Evolutionary conservation across 2,329 filamentous ascomycete genomes (phyloP).

Genomic region (Pseudogymnoascus sp.): DNA sequence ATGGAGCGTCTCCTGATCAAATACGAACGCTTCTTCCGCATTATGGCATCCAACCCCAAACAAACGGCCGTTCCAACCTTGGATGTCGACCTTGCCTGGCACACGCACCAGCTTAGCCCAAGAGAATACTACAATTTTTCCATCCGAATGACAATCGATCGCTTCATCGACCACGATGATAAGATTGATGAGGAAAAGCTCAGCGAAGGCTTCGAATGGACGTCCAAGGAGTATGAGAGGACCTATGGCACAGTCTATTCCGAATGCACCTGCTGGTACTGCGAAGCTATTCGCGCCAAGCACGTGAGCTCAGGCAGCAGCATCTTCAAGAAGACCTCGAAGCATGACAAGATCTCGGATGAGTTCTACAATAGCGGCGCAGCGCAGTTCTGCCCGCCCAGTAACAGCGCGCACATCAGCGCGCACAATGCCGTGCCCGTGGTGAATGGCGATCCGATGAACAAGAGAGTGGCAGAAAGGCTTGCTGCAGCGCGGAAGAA

Average conservation of each 20-base stretch:
- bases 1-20: conserved; percentile 60
- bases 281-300: conserved; percentile 59
- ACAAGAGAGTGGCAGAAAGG: conserved; percentile 23
- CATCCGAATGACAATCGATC: conserved; percentile 34
- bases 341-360: conserved; percentile 41
- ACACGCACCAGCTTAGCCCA: conserved; percentile 71
- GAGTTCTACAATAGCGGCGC: conserved; percentile 43
- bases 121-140: conserved; percentile 56
- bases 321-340: conserved; percentile 38
- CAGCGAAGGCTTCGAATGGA: conserved; percentile 63
- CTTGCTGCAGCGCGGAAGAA: conserved; percentile 27
- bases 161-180: conserved; percentile 76
- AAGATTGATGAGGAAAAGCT: conserved; percentile 67
- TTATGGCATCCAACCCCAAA: conserved; percentile 45
- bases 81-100: conserved; percentile 71
- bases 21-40: conserved; percentile 55
- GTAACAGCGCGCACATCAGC: conserved; percentile 63
- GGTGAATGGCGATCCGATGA: conserved; percentile 15
- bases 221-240: conserved; percentile 62
- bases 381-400: conserved; percentile 45
- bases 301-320: conserved; percentile 43
- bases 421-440: conserved; percentile 60
- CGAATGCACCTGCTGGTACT: conserved; percentile 80
- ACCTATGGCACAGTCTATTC: conserved; percentile 61
- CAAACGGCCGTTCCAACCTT: conserved; percentile 61